Evolutionary conservation across 2,329 filamentous ascomycete species (phyloP).

Genomic region (Aureobasidium lini): DNA sequence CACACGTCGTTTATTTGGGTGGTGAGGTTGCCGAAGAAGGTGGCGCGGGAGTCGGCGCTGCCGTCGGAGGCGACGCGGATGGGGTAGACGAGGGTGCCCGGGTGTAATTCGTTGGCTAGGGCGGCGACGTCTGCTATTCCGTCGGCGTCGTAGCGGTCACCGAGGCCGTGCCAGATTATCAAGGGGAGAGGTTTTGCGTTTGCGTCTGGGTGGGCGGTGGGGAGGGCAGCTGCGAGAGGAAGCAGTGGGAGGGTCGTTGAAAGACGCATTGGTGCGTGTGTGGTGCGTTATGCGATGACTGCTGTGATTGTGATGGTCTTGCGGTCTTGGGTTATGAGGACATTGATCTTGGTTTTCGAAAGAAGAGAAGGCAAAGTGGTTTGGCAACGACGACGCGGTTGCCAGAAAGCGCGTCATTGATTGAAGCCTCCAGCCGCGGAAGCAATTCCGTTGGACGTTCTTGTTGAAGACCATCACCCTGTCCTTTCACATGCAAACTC

Average conservation of each 20-base stretch:
- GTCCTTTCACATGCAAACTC: background rate
- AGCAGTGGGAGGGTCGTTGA: background rate
- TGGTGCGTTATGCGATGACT: background rate
- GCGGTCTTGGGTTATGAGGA: too few relatives aligned
- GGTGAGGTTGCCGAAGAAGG: conserved; percentile 86
- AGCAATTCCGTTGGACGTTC: background rate
- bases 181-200: conserved; percentile 60
- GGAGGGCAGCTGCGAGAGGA: background rate
- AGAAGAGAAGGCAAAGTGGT: background rate
- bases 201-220: conserved; percentile 16
- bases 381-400: background rate
- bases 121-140: conserved; percentile 64
- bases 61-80: conserved; percentile 63
- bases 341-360: too few relatives aligned
- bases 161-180: conserved; percentile 88
- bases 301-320: background rate
- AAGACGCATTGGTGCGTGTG: background rate
- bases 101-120: conserved; percentile 66
- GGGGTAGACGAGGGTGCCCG: conserved; percentile 77
- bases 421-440: background rate
- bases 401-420: conserved; percentile 3
- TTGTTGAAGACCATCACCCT: background rate
- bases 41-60: conserved; percentile 66
- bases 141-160: conserved; percentile 67
- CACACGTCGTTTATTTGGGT: conserved; percentile 71